Evolutionary conservation across 2,329 filamentous ascomycete genomes (phyloP), one percentile per base, ranked within the genome.

Genomic region (Talaromyces sp.): DNA sequence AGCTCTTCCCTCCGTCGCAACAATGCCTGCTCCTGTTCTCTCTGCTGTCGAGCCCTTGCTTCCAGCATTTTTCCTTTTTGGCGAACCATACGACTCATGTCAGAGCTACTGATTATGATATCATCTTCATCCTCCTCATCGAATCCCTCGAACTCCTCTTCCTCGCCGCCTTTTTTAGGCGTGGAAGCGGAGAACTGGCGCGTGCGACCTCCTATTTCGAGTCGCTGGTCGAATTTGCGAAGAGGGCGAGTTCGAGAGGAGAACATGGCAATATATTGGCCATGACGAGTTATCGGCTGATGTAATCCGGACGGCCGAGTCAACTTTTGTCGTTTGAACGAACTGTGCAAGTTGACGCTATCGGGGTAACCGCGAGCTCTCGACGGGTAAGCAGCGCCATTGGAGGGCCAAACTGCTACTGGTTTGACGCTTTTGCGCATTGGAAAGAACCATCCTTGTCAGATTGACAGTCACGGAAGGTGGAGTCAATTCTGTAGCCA

Each of bases 361-460:
- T 47, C 59, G 51, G 22, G 31, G 54, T 25, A 19, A 53, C 34
- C 36, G 53, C 34, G 60, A 51, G 54, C 22, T 66, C 60, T 62
- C 17, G 25, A 11, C 31, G 36, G 59, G 53, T 54, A 63, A 38
- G 34, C 51, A 63, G 64, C 34, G 54, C 61, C 36, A 62, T 56
- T 58, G 53, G 58, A 31, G 40, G 64, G 59, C 64, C 64, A 66
- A 43, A 53, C 49, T 59, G 60, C 59, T 36, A 45, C 43, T 45
- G 54, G 53, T 36, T 59, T 63, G 51, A 66, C 54, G 36, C 62
- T 53, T 45, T 49, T 36, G 19, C 53, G 59, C 58, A 63, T 65
- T 67, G 56, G 63, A 43, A 67, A 45, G 27, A 27, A 62, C 29
- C 63, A 61, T 67, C 40, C 51, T 67, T 36, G 45, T 43, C 60